Percentiles rank a stretch among this genome's conserved stretches.
Conservation (phyloP, 2,329 filamentous ascomycete species). For the Fusarium sp. region DNA sequence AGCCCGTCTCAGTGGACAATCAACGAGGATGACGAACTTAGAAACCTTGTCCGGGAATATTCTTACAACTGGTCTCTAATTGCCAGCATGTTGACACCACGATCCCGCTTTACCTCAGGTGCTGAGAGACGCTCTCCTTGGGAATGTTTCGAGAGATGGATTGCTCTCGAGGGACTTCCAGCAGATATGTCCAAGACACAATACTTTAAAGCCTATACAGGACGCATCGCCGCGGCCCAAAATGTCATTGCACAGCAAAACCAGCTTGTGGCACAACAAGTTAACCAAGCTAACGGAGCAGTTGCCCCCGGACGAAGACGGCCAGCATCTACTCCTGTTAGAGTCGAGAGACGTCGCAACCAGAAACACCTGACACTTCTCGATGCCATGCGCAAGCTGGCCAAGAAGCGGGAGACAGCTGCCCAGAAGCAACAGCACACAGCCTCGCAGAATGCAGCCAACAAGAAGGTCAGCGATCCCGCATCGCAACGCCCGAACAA, state of each 20-base stretch:
- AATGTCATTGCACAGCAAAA: conserved; percentile 66
- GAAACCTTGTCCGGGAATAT: conserved; percentile 87
- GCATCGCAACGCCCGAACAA: conserved; percentile 68
- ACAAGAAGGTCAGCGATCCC: conserved; percentile 82
- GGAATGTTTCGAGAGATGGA: conserved; percentile 99
- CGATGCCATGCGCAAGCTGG: conserved; percentile 94
- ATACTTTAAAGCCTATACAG: conserved; percentile 84
- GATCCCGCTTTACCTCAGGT: conserved; percentile 83
- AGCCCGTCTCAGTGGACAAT: conserved; percentile 91
- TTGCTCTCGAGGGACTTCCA: conserved; percentile 89
- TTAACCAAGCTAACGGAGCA: conserved; percentile 55
- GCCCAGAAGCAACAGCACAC: conserved; percentile 92
- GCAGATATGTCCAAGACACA: conserved; percentile 94
- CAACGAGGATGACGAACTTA: conserved; percentile 90
- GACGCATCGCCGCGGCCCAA: conserved; percentile 71
- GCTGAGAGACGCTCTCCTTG: conserved; percentile 92
- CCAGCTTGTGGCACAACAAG: conserved; percentile 64
- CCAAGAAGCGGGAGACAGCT: conserved; percentile 90
- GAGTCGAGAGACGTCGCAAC: conserved; percentile 88
- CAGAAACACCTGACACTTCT: conserved; percentile 90
- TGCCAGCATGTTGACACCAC: conserved; percentile 79
- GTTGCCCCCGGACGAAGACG: conserved; percentile 67
- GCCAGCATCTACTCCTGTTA: conserved; percentile 77
- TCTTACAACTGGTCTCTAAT: conserved; percentile 99
- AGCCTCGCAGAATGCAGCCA: conserved; percentile 77